Percentiles rank a stretch among this genome's conserved stretches.
Evolutionary conservation across 495 filamentous ascomycete species (phyloP).

Genomic region (Entonaema liquescens): DNA sequence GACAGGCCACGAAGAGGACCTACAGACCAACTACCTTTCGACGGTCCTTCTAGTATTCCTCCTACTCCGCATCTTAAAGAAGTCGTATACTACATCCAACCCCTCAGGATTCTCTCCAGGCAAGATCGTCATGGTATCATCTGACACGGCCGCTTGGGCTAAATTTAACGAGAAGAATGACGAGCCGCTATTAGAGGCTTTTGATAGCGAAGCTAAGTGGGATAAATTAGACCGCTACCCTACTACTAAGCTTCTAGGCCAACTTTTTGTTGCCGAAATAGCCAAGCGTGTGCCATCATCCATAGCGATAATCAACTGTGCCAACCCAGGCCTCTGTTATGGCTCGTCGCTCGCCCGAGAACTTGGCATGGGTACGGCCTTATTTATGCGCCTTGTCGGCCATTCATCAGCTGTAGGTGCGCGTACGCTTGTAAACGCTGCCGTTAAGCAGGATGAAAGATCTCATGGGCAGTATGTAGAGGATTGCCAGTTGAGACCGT

Average conservation of each 20-base stretch:
- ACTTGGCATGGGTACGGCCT: neutral
- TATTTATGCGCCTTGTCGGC: neutral
- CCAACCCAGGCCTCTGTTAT: neutral
- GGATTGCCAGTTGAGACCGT: neutral
- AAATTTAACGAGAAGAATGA: neutral
- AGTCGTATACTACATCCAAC: neutral
- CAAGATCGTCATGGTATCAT: neutral
- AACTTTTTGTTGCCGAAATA: neutral
- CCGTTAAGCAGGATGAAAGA: neutral
- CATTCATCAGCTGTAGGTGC: neutral
- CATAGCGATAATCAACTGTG: neutral
- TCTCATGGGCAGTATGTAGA: neutral
- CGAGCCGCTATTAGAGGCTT: neutral
- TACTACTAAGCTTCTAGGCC: neutral
- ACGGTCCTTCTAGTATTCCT: neutral
- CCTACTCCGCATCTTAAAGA: neutral
- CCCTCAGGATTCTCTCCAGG: neutral
- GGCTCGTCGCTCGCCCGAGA: neutral
- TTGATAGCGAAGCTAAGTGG: neutral
- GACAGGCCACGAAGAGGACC: neutral
- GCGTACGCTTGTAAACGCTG: neutral
- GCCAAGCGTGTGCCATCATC: neutral
- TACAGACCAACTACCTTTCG: neutral
- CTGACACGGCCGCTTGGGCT: neutral
- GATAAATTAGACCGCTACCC: neutral